Evolutionary conservation across 345 rosid genomes (phyloP).

Genomic region (Salix koriyanagi): DNA sequence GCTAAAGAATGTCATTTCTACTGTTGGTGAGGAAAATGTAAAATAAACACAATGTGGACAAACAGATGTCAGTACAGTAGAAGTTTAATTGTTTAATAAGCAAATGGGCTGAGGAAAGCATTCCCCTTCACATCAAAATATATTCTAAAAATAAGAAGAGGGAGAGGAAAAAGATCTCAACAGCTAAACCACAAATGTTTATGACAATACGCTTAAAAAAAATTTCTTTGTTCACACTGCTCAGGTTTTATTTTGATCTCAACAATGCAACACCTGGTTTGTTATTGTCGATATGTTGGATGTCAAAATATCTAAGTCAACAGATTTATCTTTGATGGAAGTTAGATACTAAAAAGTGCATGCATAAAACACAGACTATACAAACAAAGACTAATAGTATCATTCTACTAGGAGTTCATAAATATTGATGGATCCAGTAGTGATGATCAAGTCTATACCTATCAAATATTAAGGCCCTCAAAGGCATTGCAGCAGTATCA

Average conservation of each 20-base stretch:
- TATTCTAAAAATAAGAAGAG: neutral
- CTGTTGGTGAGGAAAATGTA: neutral
- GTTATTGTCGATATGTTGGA: neutral
- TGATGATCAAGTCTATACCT: slow-evolving; percentile 43
- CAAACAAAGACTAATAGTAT: neutral
- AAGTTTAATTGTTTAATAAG: neutral
- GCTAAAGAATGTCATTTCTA: neutral
- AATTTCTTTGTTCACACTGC: neutral
- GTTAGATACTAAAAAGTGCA: neutral
- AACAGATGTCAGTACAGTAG: neutral
- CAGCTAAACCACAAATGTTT: neutral
- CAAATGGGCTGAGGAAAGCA: neutral
- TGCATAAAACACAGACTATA: neutral
- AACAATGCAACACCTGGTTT: neutral
- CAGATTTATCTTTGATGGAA: neutral
- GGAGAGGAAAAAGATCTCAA: neutral
- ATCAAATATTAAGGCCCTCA: slow-evolving; percentile 90
- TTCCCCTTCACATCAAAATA: neutral
- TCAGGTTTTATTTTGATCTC: neutral
- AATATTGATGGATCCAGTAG: neutral
- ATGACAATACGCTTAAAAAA: neutral
- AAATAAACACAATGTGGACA: neutral
- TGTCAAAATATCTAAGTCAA: neutral
- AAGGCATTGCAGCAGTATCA: slow-evolving; percentile 56
- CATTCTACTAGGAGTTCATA: neutral